Evolutionary conservation across 2,329 filamentous ascomycete species (phyloP).

Genomic region (Coniochaeta sp.): DNA sequence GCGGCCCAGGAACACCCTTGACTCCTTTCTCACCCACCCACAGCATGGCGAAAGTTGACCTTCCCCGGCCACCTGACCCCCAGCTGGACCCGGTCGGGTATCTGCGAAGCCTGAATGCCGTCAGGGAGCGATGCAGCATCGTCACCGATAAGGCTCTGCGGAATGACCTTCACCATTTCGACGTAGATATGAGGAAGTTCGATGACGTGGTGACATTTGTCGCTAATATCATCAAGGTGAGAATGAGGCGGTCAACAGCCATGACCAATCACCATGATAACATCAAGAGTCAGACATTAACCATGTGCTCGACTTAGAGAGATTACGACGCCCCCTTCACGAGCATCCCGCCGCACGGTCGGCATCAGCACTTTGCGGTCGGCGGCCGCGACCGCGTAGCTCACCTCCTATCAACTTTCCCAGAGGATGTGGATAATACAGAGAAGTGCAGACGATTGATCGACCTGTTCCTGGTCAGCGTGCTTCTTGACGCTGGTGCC

Average conservation of each 20-base stretch:
- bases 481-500: slow-evolving; percentile 79
- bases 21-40: slow-evolving; percentile 43
- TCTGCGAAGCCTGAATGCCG: slow-evolving; percentile 79
- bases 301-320: slow-evolving; percentile 24
- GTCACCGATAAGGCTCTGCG: slow-evolving; percentile 69
- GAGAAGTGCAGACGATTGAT: slow-evolving; percentile 70
- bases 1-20: slow-evolving; percentile 35
- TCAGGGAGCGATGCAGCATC: slow-evolving; percentile 70
- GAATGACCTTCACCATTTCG: slow-evolving; percentile 77
- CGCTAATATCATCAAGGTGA: slow-evolving; percentile 89
- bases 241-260: slow-evolving; percentile 10
- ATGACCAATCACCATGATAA: background rate
- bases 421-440: slow-evolving; percentile 58
- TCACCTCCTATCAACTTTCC: slow-evolving; percentile 63
- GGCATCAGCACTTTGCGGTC: slow-evolving; percentile 80
- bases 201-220: slow-evolving; percentile 77
- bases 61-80: slow-evolving; percentile 82
- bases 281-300: background rate
- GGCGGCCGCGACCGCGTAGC: slow-evolving; percentile 68
- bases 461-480: slow-evolving; percentile 72
- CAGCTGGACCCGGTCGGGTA: slow-evolving; percentile 83
- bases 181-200: slow-evolving; percentile 81
- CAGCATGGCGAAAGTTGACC: slow-evolving; percentile 64
- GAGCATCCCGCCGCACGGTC: slow-evolving; percentile 74
- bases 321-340: slow-evolving; percentile 49